Base-by-base conservation (phyloP, 805 yeast genomes). In the Candida coleopterorum region DNA sequence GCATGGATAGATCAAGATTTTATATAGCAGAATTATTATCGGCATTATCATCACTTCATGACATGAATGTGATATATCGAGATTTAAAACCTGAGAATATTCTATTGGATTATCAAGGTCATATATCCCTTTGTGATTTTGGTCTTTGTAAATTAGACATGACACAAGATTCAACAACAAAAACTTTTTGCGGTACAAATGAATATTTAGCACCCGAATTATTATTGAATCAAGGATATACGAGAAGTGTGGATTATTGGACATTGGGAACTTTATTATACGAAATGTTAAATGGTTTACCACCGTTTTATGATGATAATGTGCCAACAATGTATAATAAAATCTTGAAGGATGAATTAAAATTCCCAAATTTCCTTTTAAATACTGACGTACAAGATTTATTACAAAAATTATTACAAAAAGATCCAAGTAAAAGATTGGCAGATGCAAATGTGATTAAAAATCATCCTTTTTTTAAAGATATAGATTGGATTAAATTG, bases 191-290 rank as follows among this genome's bases (percentile, higher is more conserved):
- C 62, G 98, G 98, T 27, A 93, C 98, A 0, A 97, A 97, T 0
- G 97, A 93, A 61, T 93, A 93, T 60, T 70, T 93, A 47, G 96
- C 97, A 1, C 98, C 98, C 1, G 98, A 93, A 61, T 68, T 93
- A 48, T 67, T 93, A 33, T 68, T 88, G 49, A 93, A 94, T 33
- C 88, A 85, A 56, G 97, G 97, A 2, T 93, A 93, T 60, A 88
- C 97, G 2, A 80, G 95, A 58, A 83, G 84, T 8, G 97, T 93
- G 16, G 98, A 93, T 61, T 93, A 96, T 90, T 93, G 98, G 98
- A 93, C 98, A 1, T 69, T 93, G 49, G 98, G 98, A 28, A 89
- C 90, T 12, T 69, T 93, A 37, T 68, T 93, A 30, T 93, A 87
- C 57, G 98, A 90, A 55, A 93, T 93, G 98, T 69, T 93, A 42